Evolutionary conservation across 345 rosid genomes (phyloP), one percentile per base, ranked within the genome.

Genomic region (Chamaenerion angustifolium): DNA sequence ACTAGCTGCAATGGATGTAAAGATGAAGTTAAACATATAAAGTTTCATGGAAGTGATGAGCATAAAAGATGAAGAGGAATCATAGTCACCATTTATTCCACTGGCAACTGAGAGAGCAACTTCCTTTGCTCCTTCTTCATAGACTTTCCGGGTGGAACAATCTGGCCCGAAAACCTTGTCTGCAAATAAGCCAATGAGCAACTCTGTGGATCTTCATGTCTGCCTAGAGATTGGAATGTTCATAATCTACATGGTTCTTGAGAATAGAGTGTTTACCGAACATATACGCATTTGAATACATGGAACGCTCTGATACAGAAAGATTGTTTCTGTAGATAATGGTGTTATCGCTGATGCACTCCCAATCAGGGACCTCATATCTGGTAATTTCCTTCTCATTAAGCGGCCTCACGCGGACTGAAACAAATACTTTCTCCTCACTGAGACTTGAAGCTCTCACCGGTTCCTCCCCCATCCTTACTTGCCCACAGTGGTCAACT

Each of bases 301-400:
- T 68, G 59, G 95, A 92, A 51, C 96, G 70, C 62, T 92, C 98
- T 2, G 95, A 75, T 62, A 75, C 69, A 11, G 87, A 76, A 62
- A 84, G 83, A 60, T 66, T 82, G 68, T 76, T 84, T 65, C 75
- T 71, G 75, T 72, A 82, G 55, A 87, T 56, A 50, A 92, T 56
- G 11, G 90, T 84, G 60, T 61, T 66, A 8, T 80, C 81, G 62
- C 69, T 78, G 73, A 84, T 78, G 60, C 93, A 87, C 68, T 87
- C 96, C 96, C 98, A 87, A 67, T 92, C 96, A 1, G 76, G 77
- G n/a, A 74, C 76, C 40, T 87, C 98, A 55, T 78, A 59, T 57
- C 68, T 76, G 25, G 76, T 68, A 62, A 58, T 73, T 66, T 92
- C 98, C 74, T 76, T 92, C 63, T 68, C 80, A 72, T 62, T 92